Evolutionary conservation across 2,329 filamentous ascomycete genomes (phyloP), one percentile per base, ranked within the genome.

Genomic region (Botryotinia convoluta): DNA sequence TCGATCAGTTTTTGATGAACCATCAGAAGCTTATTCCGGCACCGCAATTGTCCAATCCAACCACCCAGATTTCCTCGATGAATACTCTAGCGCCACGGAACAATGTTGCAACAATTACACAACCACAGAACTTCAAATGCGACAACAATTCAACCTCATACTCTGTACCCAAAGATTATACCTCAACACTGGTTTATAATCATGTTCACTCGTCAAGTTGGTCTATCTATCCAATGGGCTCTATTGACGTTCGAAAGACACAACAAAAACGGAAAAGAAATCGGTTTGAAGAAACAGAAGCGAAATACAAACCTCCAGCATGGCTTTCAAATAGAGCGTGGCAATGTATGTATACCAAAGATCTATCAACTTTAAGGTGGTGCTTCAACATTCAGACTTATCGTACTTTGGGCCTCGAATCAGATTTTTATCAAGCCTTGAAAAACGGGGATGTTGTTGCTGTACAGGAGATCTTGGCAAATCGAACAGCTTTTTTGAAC

Each of bases 401-500:
- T 65, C 73, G 71, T 42, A 29, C 39, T 18, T 16, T 77, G 6
- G 62, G 57, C 29, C 0, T 5, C 0, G 0, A 69, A 16, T 71
- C 72, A 3, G 42, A 48, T 1, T 72, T 75, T 16, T 73, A 69
- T 18, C 10, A 51, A 1, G 48, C 39, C 35, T 20, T 75, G 26
- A 0, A 6, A 7, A 18, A 54, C 2, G 61, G 72, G 22, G 74
- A 75, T 62, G 0, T 77, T 44, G 2, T 12, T 26, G 10, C 20
- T 32, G 70, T 75, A 42, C 69, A 64, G 2, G 42, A 73, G 4
- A 73, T 76, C 64, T n/a, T 75, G 5, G 32, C 4, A 20, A 69
- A 71, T 20, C 54, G 42, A 18, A 65, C 74, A 45, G 72, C 32
- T 7, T 75, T 67, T 62, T 3, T 70, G 22, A 48, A 70, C 42